phyloP scores from a whole-genome alignment of 371 early-diverging fungal species.

The Circinella minor region DNA sequence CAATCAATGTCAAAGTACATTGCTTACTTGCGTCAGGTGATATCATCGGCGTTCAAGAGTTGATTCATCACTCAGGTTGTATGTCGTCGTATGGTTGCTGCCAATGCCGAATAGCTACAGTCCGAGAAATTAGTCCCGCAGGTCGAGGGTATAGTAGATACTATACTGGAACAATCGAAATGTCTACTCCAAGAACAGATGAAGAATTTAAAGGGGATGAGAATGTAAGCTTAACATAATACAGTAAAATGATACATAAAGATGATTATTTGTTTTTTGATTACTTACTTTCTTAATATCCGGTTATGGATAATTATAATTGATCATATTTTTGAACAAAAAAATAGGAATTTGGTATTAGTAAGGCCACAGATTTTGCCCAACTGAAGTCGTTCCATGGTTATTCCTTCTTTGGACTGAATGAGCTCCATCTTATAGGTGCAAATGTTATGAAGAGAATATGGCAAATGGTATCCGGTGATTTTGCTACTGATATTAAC shows the following conservation, averaged over 20 bases:
- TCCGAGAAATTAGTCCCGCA: too few relatives aligned
- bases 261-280: neutral
- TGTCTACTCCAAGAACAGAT: neutral
- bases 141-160: slow-evolving; percentile 9
- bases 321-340: neutral
- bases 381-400: neutral
- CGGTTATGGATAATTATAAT: neutral
- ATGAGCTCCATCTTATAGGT: neutral
- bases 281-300: neutral
- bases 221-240: too few relatives aligned
- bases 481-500: neutral
- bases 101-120: too few relatives aligned
- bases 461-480: neutral
- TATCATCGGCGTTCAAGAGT: neutral
- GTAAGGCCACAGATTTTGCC: neutral
- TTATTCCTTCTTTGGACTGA: neutral
- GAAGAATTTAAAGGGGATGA: neutral
- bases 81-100: too few relatives aligned
- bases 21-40: neutral
- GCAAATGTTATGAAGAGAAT: neutral
- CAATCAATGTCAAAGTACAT: neutral
- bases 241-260: too few relatives aligned
- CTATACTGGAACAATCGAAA: neutral
- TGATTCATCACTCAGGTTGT: too few relatives aligned
- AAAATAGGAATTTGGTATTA: neutral